Evolutionary conservation across 805 yeast species (phyloP), one percentile per base, ranked within the genome.

Genomic region (Zygotorulaspora chibaensis): DNA sequence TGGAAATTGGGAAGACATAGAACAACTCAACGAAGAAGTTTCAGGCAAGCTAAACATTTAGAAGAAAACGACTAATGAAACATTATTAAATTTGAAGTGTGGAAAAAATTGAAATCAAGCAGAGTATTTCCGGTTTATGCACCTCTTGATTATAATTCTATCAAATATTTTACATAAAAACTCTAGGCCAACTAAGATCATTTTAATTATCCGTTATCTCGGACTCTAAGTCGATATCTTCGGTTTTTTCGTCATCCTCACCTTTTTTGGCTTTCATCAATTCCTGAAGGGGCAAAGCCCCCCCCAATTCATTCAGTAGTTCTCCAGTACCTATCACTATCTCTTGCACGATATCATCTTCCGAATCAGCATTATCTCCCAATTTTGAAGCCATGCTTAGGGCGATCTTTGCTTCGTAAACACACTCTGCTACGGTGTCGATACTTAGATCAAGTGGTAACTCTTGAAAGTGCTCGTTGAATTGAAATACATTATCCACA

Each of bases 271-370:
- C 56, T 54, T 45, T 54, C 42, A 59, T 52, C 31, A 66, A 43
- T 38, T 62, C 64, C 13, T 51, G 38, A 65, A 67, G 79, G 63
- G 67, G 77, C 18, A 72, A 56, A 1, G 79, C 78, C 9, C 87
- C 89, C 2, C 91, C 95, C 31, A 85, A 63, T 47, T 74, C 77
- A 3, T 63, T 52, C 46, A 82, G 65, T 50, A 84, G 61, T 9
- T 65, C 74, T 20, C 64, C 60, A 1, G 84, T 75, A 41, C 84
- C 85, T 10, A 68, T 70, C 7, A 64, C 52, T 43, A 88, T 61
- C 58, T 85, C 95, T 6, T 73, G 73, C 43, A 83, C 85, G 12
- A 78, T 68, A 8, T 76, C 80, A 68, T 65, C 68, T 8, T 50
- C 67, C 50, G 55, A 60, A 28, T 58, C 61, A 30, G 56, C 67